Evolutionary conservation across 2,329 filamentous ascomycete genomes (phyloP), one percentile per base, ranked within the genome.

Genomic region (Curvularia hawaiiensis): DNA sequence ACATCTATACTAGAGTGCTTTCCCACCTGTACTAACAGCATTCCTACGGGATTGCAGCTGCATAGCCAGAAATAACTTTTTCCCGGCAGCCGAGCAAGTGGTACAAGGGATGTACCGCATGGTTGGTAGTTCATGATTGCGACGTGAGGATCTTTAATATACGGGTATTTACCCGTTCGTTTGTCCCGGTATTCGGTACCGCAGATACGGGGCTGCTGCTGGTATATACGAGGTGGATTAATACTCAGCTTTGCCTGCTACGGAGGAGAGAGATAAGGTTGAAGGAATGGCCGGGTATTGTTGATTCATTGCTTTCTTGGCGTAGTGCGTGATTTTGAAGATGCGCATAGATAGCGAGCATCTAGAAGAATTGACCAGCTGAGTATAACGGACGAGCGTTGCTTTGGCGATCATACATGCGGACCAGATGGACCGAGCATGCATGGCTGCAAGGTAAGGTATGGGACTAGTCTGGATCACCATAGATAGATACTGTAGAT

Each of bases 111-210:
- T 16, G 35, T 38, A 38, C 35, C 35, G 35, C 8, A 5, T n/a
- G 3, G 35, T 38, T 38, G 35, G 30, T 11, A 11, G 2, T 31
- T 3, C 2, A 31, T 31, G 8, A 6, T 16, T 9, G 33, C 9
- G 16, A n/a, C 6, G 35, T 9, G 35, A 38, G 41, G 4, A 43
- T 43, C 7, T 44, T 44, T 24, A 41, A 12, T 18, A 39, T 58
- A 50, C 50, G 45, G 22, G 24, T 24, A 35, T 61, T 63, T 63
- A 63, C 43, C 61, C 61, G 59, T 44, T 44, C 35, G 43, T 35
- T 16, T 33, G 18, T 20, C 11, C 20, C 35, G 20, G 35, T 38
- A 38, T 12, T 16, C 12, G 22, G 20, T 44, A 44, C 41, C 24
- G 16, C 24, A 24, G 18, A 24, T 10, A 24, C 9, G 16, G 20